Percentiles rank a stretch among this genome's conserved stretches.
phyloP scores from a whole-genome alignment of 306 rosid species.

The Begonia loranthoides region DNA sequence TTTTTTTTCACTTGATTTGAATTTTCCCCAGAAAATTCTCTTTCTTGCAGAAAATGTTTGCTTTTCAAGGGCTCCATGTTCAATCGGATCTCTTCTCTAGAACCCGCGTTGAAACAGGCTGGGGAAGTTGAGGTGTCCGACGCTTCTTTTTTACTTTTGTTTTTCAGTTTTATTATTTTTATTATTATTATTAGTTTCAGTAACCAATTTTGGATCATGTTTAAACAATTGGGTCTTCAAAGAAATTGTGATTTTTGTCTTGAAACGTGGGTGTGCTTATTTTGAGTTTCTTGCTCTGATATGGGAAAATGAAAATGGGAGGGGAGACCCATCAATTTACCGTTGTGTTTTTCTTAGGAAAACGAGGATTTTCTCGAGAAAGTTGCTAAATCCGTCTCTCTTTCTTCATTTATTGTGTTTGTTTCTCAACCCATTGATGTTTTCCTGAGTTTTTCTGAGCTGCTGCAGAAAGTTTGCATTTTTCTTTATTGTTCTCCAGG shows the following conservation, averaged over 20 bases:
- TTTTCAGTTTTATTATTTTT: too few relatives aligned
- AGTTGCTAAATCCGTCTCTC: not conserved
- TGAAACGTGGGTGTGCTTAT: too few relatives aligned
- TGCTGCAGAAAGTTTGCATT: too few relatives aligned
- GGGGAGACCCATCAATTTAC: not conserved
- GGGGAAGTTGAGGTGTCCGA: constrained; percentile 21
- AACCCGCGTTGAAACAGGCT: constrained; percentile 4
- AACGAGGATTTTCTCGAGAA: not conserved
- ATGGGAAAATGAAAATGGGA: not conserved
- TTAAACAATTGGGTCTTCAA: not conserved
- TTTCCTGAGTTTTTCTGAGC: not conserved
- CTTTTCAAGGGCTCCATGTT: too few relatives aligned
- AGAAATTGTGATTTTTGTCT: too few relatives aligned
- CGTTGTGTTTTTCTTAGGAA: not conserved
- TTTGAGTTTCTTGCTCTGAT: not conserved
- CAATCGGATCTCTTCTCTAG: too few relatives aligned
- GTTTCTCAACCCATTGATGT: not conserved
- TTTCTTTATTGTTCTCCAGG: not conserved
- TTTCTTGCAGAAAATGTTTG: too few relatives aligned
- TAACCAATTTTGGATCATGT: not conserved
- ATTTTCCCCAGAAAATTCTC: too few relatives aligned
- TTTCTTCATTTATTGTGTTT: not conserved
- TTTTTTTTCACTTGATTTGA: too few relatives aligned
- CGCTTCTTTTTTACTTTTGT: constrained; percentile 2
- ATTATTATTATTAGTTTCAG: not conserved